A percentile compares a stretch with the other conserved stretches of the same genome.
phyloP scores from a whole-genome alignment of 371 early-diverging fungal genomes.

The Lichtheimia ornata region DNA sequence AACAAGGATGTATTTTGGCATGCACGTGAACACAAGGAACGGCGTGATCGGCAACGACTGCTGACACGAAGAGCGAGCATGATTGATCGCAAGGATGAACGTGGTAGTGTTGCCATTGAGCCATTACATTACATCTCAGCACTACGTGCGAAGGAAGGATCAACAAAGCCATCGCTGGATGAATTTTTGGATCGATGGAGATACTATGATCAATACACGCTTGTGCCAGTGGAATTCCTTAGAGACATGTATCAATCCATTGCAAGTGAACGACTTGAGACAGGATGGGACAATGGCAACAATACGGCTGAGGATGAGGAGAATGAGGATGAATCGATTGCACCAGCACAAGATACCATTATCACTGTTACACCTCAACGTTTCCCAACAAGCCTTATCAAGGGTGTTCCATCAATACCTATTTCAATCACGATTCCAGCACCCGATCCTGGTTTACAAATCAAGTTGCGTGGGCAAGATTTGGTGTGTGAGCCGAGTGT shows the following conservation, averaged over 20 bases:
- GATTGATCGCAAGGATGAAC: slow-evolving; percentile 28
- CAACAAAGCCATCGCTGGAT: slow-evolving; percentile 22
- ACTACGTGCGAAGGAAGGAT: slow-evolving; percentile 27
- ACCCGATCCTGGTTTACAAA: slow-evolving; percentile 63
- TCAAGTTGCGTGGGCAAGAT: slow-evolving; percentile 64
- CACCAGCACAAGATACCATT: slow-evolving; percentile 32
- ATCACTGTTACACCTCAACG: slow-evolving; percentile 45
- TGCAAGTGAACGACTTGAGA: slow-evolving; percentile 53
- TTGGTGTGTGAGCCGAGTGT: slow-evolving; percentile 60
- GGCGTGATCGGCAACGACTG: slow-evolving; percentile 30
- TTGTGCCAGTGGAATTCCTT: slow-evolving; percentile 48
- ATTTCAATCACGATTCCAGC: slow-evolving; percentile 65
- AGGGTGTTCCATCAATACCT: slow-evolving; percentile 56
- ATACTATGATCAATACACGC: slow-evolving; percentile 44
- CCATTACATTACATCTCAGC: slow-evolving; percentile 48
- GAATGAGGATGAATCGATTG: slow-evolving; percentile 7
- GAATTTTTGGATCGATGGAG: slow-evolving; percentile 53
- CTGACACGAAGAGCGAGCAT: slow-evolving; percentile 31
- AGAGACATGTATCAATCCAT: slow-evolving; percentile 57
- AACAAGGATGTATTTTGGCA: slow-evolving; percentile 52
- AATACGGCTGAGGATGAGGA: slow-evolving; percentile 3
- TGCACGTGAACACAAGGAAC: slow-evolving; percentile 44
- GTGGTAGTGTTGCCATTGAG: slow-evolving; percentile 37
- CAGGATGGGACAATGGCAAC: slow-evolving; percentile 52
- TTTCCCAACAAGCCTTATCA: slow-evolving; percentile 64